Conservation (phyloP, 1,284 basidiomycete species). For the Paramarasmius palmivorus region DNA sequence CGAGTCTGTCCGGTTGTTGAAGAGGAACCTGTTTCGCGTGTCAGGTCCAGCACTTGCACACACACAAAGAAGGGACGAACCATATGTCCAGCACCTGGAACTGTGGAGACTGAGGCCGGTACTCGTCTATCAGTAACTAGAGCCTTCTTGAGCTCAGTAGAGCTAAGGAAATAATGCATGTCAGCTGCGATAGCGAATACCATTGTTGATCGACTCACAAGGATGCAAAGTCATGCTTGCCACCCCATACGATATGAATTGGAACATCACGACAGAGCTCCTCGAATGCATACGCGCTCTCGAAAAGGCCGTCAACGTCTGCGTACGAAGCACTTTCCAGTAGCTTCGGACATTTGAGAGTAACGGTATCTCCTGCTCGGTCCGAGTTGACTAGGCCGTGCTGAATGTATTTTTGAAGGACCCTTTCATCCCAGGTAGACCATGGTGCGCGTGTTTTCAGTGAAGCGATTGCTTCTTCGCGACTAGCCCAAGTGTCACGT, state of each 20-base stretch:
- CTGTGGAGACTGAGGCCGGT: neutral
- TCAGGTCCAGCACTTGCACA: neutral
- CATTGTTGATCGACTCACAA: neutral
- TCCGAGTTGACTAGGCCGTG: neutral
- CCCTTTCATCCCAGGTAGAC: constrained; percentile 11
- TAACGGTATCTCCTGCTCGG: neutral
- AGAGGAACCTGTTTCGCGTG: neutral
- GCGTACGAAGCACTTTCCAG: neutral
- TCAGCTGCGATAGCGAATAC: neutral
- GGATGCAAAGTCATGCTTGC: neutral
- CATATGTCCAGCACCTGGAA: constrained; percentile 1
- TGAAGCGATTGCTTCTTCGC: constrained; percentile 1
- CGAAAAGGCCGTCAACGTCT: neutral
- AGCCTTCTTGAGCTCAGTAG: neutral
- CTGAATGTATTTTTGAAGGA: constrained; percentile 1
- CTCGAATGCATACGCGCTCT: neutral
- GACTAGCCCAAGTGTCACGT: neutral
- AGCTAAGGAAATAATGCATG: neutral
- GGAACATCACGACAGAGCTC: neutral
- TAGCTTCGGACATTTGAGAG: neutral
- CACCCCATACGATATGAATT: neutral
- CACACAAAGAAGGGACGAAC: neutral
- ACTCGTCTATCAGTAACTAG: neutral
- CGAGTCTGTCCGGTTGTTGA: neutral
- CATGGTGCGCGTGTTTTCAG: constrained; percentile 10